Base-by-base conservation (phyloP, 2,329 filamentous ascomycete species). In the Elsinoe australis region DNA sequence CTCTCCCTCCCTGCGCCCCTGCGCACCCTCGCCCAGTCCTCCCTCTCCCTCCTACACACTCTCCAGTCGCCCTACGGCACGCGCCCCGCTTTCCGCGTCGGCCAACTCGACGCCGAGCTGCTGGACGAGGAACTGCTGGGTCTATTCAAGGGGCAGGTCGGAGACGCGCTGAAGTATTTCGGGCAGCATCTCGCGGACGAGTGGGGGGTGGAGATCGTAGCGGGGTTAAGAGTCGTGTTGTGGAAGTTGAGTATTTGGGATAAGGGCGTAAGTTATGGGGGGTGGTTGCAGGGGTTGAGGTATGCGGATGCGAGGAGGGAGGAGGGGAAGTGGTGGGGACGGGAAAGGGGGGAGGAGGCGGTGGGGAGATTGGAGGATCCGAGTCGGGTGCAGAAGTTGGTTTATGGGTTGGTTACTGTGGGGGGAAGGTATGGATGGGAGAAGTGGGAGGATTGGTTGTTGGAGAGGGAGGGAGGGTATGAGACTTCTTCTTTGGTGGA, bases 161-260 rank as follows among this genome's bases (percentile, higher is more conserved):
- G 81, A 55, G 87, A 95, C 55, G 92, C 82, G 9, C 70, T 96
- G 51, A 94, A 89, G 62, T 92, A 95, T 64, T 84, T 89, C 56
- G 83, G 84, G 38, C 82, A 73, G 12, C 79, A 89, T 63, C 67
- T 94, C 35, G 79, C 84, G 51, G 87, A 95, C 63, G 86, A 94
- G 59, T 95, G 87, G 81, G 81, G 82, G 10, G 75, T 85, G 46
- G 92, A 96, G 68, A 90, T 96, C 47, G 74, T 84, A 53, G 74
- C 95, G 21, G 76, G 73, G 0, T 72, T 98, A 49, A 76, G 90
- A 38, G 79, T 83, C 1, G 71, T 88, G 2, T 71, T 98, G 5
- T 98, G 95, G 73, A 98, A 98, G 67, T 76, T 98, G 53, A 87
- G 85, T 12, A 82, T 98, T 51, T 98, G 92, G 92, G 89, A 96